Percentiles rank a stretch among this genome's conserved stretches.
Evolutionary conservation across 2,329 filamentous ascomycete genomes (phyloP).

Genomic region (Phaeosphaeriaceae sp.): DNA sequence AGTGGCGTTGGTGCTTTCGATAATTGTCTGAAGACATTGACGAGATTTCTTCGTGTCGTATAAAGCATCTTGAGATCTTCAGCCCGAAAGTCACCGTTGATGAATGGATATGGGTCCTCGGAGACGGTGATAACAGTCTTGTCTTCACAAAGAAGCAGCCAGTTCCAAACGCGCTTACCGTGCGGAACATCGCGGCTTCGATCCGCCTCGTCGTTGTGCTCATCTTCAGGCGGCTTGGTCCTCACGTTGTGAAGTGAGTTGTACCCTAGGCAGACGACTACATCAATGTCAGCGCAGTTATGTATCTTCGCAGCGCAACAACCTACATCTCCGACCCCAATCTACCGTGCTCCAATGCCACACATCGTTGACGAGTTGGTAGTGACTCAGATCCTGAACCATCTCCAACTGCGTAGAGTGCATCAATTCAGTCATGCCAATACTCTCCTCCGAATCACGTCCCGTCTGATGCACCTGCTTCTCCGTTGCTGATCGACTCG

Average conservation of each 20-base stretch:
- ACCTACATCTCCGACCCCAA: conserved; percentile 68
- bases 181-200: conserved; percentile 51
- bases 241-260: conserved; percentile 65
- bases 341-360: conserved; percentile 79
- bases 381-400: conserved; percentile 56
- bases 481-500: conserved; percentile 22
- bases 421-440: conserved; percentile 45
- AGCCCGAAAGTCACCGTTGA: conserved; percentile 43
- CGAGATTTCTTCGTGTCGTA: conserved; percentile 63
- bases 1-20: conserved; percentile 59
- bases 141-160: conserved; percentile 74
- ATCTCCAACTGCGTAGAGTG: conserved; percentile 45
- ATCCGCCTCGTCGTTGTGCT: conserved; percentile 40
- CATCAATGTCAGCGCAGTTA: conserved; percentile 8
- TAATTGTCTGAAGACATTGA: conserved; percentile 67
- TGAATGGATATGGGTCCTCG: conserved; percentile 61
- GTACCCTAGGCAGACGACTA: conserved; percentile 74
- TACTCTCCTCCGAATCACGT: conserved; percentile 43
- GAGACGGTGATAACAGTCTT: conserved; percentile 75
- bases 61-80: conserved; percentile 57
- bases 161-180: conserved; percentile 70
- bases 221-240: conserved; percentile 26
- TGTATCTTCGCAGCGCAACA: neutral
- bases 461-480: conserved; percentile 17
- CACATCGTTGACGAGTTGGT: conserved; percentile 71